Evolutionary conservation across 2,329 filamentous ascomycete genomes (phyloP).

Genomic region (Trichophyton mentagrophytes): DNA sequence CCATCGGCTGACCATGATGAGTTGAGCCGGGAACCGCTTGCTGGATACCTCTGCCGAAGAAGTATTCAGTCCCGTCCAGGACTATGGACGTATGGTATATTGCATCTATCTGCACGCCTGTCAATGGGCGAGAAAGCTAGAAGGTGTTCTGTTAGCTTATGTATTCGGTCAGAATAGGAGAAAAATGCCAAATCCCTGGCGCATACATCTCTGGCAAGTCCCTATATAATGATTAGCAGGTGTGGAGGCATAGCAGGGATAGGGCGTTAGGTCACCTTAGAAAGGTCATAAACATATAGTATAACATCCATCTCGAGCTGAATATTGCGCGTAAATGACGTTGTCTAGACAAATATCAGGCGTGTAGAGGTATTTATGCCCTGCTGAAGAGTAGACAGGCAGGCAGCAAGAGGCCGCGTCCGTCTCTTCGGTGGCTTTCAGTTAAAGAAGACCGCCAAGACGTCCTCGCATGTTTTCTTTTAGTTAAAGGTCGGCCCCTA

Average conservation of each 20-base stretch:
- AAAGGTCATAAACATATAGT: constrained; percentile 68
- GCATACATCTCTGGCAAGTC: constrained; percentile 42
- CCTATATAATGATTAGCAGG: constrained; percentile 26
- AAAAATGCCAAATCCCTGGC: constrained; percentile 10
- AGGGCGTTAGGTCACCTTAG: constrained; percentile 30
- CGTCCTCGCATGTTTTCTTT: neutral
- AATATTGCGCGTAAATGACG: too few relatives aligned
- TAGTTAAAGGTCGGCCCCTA: neutral
- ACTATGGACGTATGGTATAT: constrained; percentile 92
- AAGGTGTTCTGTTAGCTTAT: neutral
- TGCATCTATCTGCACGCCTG: constrained; percentile 68
- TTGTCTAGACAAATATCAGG: too few relatives aligned
- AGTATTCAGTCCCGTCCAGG: constrained; percentile 71
- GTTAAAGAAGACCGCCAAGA: neutral
- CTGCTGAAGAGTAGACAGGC: neutral
- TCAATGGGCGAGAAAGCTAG: constrained; percentile 45
- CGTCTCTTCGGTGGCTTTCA: neutral
- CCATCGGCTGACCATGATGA: constrained; percentile 73
- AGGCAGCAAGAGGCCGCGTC: neutral
- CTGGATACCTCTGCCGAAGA: constrained; percentile 80
- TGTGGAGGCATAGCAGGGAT: neutral
- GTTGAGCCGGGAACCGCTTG: constrained; percentile 67
- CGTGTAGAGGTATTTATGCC: neutral
- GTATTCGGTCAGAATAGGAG: neutral
- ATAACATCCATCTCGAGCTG: constrained; percentile 53